Base-by-base conservation (phyloP, 2,329 filamentous ascomycete species). In the Diaporthe australafricana region DNA sequence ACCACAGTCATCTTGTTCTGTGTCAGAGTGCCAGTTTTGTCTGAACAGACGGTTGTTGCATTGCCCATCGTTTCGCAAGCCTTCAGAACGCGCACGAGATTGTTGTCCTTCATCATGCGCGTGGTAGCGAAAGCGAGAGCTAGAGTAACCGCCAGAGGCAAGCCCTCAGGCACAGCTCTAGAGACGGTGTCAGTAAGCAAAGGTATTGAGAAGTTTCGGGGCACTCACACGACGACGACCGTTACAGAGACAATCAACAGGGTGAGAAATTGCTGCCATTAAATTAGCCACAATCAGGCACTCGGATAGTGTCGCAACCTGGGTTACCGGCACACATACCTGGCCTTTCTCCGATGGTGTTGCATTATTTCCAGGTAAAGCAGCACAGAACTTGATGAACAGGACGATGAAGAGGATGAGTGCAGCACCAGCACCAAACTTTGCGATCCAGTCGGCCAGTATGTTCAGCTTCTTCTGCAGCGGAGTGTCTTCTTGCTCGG, bases 1-100 rank as follows among this genome's bases (percentile, higher is more conserved):
- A 95, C 92, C 1, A 94, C 92, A 0, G 91, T 92, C 91, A 93
- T 93, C 80, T 91, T 90, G 78, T 93, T 93, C 71, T 93, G 91
- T 0, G 92, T 94, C 22, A 94, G 82, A 14, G 92, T 94, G 63
- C 92, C 92, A 1, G 92, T 94, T 81, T 94, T 94, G 80, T 94
- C 93, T 4, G 93, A 95, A 81, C 93, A 96, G 45, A 96, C 92
- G 0, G 93, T 92, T 2, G 90, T 92, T 35, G 90, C 90, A 75
- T 93, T 93, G 12, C 91, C 91, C 91, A 93, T 93, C 6, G 91
- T 92, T 79, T 93, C 91, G 79, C 91, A 93, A 70, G 91, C 91
- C 75, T 91, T 89, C 38, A 93, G 84, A 35, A 92, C 85, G 71
- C 91, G 89, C 20, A 93, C 91, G 48, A 93, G 81, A 74, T 93